Base-by-base conservation (phyloP, 2,329 filamentous ascomycete genomes). In the Septoria petroselini region DNA sequence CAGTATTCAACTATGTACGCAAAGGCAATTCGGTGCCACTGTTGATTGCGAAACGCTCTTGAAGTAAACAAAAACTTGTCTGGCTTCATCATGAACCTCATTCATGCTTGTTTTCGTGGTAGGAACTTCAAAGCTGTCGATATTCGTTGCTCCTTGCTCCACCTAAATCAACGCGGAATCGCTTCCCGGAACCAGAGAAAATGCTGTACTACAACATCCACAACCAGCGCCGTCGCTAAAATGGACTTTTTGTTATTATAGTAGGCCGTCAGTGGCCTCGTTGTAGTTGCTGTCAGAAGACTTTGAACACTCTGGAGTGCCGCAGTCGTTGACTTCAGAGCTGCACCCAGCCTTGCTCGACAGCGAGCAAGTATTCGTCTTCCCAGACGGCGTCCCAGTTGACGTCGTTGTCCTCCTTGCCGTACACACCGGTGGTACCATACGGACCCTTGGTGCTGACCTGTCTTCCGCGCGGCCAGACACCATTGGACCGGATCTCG, bases 351-450 rank as follows among this genome's bases (percentile, higher is more conserved):
- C 63, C 60, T 54, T 54, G 62, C 42, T 61, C 60, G 4, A 67
- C 64, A 7, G 61, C 68, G 11, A 48, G 12, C 12, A 67, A 37
- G 48, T 61, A 68, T 40, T 68, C 66, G 21, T 62, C 61, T 52
- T 70, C 67, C 41, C 56, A 54, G 2, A 70, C 59, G 4, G 63
- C 62, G 43, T 65, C 65, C 68, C 68, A 70, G 17, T 56, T 58
- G n/a, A 61, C 61, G 50, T 74, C 73, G 43, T 73, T 70, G 25
- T 73, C 70, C 48, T 68, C 64, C 57, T 77, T 77, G 48, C 72
- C 74, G 50, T 76, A 77, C 6, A 75, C 65, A 1, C 74, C 74
- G 12, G 71, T 74, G 55, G 68, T 72, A 17, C 74, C 74, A 52
- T 75, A 77, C 1, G 74, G 74, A 0, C 74, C 74, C 57, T 76